Evolutionary conservation across 306 rosid species (phyloP).

Genomic region (Datisca glomerata): DNA sequence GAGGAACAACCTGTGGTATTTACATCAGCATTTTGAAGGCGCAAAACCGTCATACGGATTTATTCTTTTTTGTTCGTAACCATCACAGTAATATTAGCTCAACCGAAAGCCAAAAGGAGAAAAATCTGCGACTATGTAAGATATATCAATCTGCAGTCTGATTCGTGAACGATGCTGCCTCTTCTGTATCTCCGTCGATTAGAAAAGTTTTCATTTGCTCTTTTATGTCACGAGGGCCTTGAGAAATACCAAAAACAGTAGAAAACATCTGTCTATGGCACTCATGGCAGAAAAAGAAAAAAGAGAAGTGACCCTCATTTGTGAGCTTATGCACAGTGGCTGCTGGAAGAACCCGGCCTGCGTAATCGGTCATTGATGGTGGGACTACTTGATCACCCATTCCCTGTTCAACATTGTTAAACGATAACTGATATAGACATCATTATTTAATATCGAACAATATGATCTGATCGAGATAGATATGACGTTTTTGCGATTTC

Average conservation of each 20-base stretch:
- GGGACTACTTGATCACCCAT: conserved; percentile 71
- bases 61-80: too few species aligned
- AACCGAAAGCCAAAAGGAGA: neutral
- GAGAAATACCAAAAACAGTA: conserved; percentile 66
- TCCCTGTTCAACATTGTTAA: conserved; percentile 45
- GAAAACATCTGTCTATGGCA: conserved; percentile 67
- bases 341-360: conserved; percentile 62
- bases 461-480: neutral
- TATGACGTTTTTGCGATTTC: neutral
- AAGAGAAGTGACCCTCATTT: conserved; percentile 86
- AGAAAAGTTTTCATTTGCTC: conserved; percentile 20
- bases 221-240: conserved; percentile 37
- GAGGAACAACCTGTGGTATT: conserved; percentile 3
- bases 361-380: conserved; percentile 55
- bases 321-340: conserved; percentile 66
- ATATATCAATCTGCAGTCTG: conserved; percentile 21
- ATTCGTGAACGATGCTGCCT: conserved; percentile 15
- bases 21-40: conserved; percentile 8
- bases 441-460: too few species aligned
- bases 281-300: conserved; percentile 69
- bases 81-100: too few species aligned
- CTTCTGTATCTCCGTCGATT: conserved; percentile 21
- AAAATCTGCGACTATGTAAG: neutral
- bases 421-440: too few species aligned
- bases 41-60: neutral